phyloP scores from a whole-genome alignment of 371 early-diverging fungal genomes.

The Mortierella sp. region DNA sequence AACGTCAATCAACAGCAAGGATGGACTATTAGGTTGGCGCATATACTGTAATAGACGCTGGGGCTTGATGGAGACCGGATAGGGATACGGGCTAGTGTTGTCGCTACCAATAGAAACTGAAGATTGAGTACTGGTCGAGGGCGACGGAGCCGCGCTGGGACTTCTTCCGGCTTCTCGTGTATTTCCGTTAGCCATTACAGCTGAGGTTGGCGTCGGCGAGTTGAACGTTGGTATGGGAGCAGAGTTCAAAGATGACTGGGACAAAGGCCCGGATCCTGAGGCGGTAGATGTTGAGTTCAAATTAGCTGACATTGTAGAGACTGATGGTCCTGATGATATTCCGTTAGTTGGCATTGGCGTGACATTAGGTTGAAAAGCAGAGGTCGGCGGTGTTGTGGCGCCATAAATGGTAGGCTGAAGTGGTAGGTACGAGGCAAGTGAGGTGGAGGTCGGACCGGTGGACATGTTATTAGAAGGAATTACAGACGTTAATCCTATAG shows the following conservation, averaged over 20 bases:
- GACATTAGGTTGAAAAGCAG: conserved; percentile 7
- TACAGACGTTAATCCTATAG: conserved; percentile 14
- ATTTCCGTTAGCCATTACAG: conserved; percentile 9
- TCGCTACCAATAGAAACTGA: conserved; percentile 32
- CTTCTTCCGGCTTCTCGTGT: not conserved
- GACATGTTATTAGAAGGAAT: not conserved
- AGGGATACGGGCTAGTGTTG: conserved; percentile 18
- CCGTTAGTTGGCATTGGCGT: not conserved
- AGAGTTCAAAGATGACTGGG: conserved; percentile 11
- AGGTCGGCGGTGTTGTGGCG: not conserved
- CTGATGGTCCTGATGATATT: not conserved
- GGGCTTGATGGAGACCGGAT: conserved; percentile 47
- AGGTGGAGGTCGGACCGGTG: conserved; percentile 9
- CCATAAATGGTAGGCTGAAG: conserved; percentile 27
- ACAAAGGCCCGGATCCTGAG: conserved; percentile 9
- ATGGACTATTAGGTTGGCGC: conserved; percentile 52
- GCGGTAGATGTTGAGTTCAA: conserved; percentile 1
- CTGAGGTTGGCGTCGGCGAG: conserved; percentile 19
- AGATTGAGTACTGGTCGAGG: not conserved
- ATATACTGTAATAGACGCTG: conserved; percentile 60
- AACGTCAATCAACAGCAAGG: conserved; percentile 87
- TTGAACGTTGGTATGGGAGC: conserved; percentile 16
- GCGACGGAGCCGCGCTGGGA: not conserved
- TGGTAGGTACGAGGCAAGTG: conserved; percentile 27
- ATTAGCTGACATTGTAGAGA: conserved; percentile 1